Conservation (phyloP, 1,139 yeast genomes). For the Blastobotrys ciferrii region DNA sequence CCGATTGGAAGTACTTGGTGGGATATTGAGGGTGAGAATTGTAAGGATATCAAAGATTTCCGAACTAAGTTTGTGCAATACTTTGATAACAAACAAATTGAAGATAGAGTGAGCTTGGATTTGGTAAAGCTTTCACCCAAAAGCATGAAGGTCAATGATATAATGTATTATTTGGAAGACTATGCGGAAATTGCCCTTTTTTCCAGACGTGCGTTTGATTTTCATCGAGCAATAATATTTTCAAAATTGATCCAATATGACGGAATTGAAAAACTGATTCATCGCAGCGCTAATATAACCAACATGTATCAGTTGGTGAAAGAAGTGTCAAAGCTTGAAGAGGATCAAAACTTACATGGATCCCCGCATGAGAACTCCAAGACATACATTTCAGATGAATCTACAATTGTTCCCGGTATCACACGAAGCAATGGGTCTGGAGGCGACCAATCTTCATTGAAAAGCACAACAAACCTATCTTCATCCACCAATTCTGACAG, state of each 20-base stretch:
- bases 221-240: slow-evolving; percentile 12
- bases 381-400: neutral
- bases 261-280: slow-evolving; percentile 1
- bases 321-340: neutral
- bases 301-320: slow-evolving; percentile 12
- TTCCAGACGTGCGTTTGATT: slow-evolving; percentile 11
- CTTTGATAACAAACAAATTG: slow-evolving; percentile 12
- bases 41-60: neutral
- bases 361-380: neutral
- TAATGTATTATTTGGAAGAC: slow-evolving; percentile 10
- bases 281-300: neutral
- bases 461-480: neutral
- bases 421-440: neutral
- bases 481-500: neutral
- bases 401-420: neutral
- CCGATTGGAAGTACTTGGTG: slow-evolving; percentile 9
- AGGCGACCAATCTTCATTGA: neutral
- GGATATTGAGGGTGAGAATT: slow-evolving; percentile 7
- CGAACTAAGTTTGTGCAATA: slow-evolving; percentile 4
- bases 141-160: neutral
- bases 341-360: no score
- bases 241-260: slow-evolving; percentile 10
- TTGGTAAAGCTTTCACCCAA: slow-evolving; percentile 10
- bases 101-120: slow-evolving; percentile 12
- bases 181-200: slow-evolving; percentile 15